Percentiles rank a stretch among this genome's conserved stretches.
Conservation (phyloP, 2,329 filamentous ascomycete species). For the Epichloe gansuensis region DNA sequence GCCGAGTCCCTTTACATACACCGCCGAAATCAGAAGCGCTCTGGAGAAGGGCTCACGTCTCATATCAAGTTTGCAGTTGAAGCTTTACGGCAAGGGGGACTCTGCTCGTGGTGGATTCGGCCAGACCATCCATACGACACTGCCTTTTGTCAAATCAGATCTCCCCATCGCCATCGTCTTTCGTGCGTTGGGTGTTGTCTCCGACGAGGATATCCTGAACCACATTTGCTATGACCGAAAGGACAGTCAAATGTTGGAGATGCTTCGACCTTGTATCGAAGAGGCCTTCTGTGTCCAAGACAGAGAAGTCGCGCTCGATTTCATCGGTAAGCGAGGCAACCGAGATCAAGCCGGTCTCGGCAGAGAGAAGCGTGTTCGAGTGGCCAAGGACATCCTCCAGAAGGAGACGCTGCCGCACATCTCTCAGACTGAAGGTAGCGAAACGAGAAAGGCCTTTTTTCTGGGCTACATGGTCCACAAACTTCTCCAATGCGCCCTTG, state of each 20-base stretch:
- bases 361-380: conserved; percentile 78
- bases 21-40: conserved; percentile 91
- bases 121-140: conserved; percentile 75
- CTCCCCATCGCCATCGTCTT: conserved; percentile 93
- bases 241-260: conserved; percentile 94
- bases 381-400: conserved; percentile 87
- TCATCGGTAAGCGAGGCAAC: conserved; percentile 85
- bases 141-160: conserved; percentile 89
- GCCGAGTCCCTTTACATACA: conserved; percentile 83
- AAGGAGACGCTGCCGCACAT: conserved; percentile 96
- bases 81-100: conserved; percentile 78
- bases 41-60: conserved; percentile 91
- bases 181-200: conserved; percentile 87
- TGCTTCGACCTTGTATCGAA: conserved; percentile 92
- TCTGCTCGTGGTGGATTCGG: conserved; percentile 65
- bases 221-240: conserved; percentile 94
- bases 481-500: conserved; percentile 82
- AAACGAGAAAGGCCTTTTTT: conserved; percentile 95
- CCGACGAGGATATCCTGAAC: conserved; percentile 94
- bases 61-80: conserved; percentile 85
- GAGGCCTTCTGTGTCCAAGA: conserved; percentile 96
- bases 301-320: conserved; percentile 84
- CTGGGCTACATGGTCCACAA: conserved; percentile 98
- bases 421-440: conserved; percentile 84
- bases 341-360: conserved; percentile 46